phyloP scores from a whole-genome alignment of 228 moss, liverwort and hornwort species.

The Sphagnum magellanicum region DNA sequence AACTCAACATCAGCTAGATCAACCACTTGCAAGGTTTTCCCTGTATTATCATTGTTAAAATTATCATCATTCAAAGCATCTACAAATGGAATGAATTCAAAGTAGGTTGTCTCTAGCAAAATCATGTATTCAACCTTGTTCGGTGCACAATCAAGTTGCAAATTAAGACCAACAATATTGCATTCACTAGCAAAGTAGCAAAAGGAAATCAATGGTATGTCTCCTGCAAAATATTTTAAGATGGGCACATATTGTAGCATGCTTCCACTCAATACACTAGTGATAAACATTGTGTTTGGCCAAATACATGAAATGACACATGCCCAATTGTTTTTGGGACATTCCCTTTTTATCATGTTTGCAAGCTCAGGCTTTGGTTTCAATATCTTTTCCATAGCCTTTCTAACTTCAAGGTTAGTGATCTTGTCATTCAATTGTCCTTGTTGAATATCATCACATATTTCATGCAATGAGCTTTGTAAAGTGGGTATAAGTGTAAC shows the following conservation, averaged over 20 bases:
- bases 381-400: slow-evolving; percentile 25
- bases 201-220: slow-evolving; percentile 20
- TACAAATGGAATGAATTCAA: slow-evolving; percentile 40
- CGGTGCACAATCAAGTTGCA: slow-evolving; percentile 22
- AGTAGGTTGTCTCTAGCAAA: slow-evolving; percentile 42
- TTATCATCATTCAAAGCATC: neutral
- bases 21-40: slow-evolving; percentile 8
- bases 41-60: slow-evolving; percentile 6
- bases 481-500: slow-evolving; percentile 25
- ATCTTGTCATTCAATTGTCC: slow-evolving; percentile 34
- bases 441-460: slow-evolving; percentile 45
- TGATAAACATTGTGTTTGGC: slow-evolving; percentile 28
- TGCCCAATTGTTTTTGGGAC: slow-evolving; percentile 44
- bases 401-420: slow-evolving; percentile 30
- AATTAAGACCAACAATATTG: slow-evolving; percentile 26
- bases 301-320: slow-evolving; percentile 51
- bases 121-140: slow-evolving; percentile 39
- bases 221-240: slow-evolving; percentile 31
- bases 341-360: slow-evolving; percentile 29
- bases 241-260: slow-evolving; percentile 50
- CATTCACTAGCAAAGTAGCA: slow-evolving; percentile 32
- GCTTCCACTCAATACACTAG: slow-evolving; percentile 33
- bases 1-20: slow-evolving; percentile 40
- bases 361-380: slow-evolving; percentile 43
- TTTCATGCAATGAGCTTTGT: slow-evolving; percentile 36